Evolutionary conservation across 2,329 filamentous ascomycete species (phyloP).

Genomic region (Fusarium newnesense): DNA sequence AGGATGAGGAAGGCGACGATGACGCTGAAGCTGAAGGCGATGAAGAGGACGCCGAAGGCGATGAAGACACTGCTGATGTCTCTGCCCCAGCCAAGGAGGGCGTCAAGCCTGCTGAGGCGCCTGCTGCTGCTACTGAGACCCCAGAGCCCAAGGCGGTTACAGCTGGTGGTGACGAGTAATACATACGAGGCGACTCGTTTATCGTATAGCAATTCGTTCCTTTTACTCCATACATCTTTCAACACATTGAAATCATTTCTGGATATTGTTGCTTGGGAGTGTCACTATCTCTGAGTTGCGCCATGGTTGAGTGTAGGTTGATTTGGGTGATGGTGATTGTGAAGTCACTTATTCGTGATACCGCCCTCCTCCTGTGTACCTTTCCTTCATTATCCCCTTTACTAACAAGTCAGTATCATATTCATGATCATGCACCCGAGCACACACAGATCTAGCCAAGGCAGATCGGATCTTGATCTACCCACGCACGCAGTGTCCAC

Average conservation of each 20-base stretch:
- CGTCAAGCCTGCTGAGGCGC: constrained; percentile 33
- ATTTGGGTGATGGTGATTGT: not conserved
- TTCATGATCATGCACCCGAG: constrained; percentile 25
- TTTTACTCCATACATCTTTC: not conserved
- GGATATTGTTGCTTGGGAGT: not conserved
- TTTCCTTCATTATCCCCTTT: not conserved
- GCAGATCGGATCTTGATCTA: constrained; percentile 32
- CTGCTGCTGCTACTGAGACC: constrained; percentile 40
- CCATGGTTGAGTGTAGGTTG: not conserved
- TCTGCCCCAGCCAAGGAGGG: constrained; percentile 37
- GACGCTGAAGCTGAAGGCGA: constrained; percentile 44
- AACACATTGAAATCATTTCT: not conserved
- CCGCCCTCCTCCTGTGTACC: not conserved
- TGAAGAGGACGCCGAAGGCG: constrained; percentile 43
- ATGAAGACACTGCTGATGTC: constrained; percentile 40
- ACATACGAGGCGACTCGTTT: not conserved
- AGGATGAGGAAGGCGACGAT: constrained; percentile 47
- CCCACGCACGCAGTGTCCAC: constrained; percentile 31
- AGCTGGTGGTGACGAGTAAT: constrained; percentile 45
- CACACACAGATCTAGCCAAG: constrained; percentile 27
- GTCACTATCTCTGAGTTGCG: not conserved
- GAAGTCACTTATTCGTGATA: not conserved
- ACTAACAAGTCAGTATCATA: constrained; percentile 6
- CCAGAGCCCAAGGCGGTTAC: constrained; percentile 45
- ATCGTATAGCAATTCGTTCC: constrained; percentile 23